These are phyloP conservation scores for Solanum verrucosum DNA, from an alignment of 257 asterid genomes.

Conservation along the genomic window DNA sequence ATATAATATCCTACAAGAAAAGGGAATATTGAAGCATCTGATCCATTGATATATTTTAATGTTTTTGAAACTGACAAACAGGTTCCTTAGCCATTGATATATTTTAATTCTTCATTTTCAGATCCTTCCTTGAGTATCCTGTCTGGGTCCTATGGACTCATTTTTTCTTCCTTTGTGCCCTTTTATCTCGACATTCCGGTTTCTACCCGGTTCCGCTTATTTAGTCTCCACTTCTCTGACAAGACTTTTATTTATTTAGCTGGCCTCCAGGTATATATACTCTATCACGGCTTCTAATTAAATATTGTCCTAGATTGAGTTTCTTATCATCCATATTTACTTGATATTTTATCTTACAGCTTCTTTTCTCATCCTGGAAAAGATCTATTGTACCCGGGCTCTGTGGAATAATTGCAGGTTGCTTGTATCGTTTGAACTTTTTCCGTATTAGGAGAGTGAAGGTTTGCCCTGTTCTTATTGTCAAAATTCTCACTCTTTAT, in stretches of 20 bases:
- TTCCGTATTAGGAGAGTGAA: slow-evolving; percentile 62
- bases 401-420: slow-evolving; percentile 96
- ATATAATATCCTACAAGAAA: neutral
- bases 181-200: slow-evolving; percentile 92
- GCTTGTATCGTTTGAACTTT: slow-evolving; percentile 71
- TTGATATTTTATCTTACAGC: slow-evolving; percentile 36
- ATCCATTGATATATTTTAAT: neutral
- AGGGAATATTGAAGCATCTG: neutral
- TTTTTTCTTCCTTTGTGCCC: slow-evolving; percentile 86
- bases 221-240: slow-evolving; percentile 81
- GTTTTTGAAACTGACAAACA: neutral
- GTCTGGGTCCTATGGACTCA: slow-evolving; percentile 91
- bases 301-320: neutral
- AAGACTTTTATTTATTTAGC: slow-evolving; percentile 92
- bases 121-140: slow-evolving; percentile 67
- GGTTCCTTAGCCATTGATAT: neutral
- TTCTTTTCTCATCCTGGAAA: slow-evolving; percentile 93
- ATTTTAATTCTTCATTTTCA: slow-evolving; percentile 29
- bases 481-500: neutral
- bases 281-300: neutral
- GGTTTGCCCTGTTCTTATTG: slow-evolving; percentile 27
- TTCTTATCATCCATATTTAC: neutral
- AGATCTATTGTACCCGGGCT: slow-evolving; percentile 91
- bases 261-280: slow-evolving; percentile 78
- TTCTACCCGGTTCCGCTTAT: slow-evolving; percentile 76